phyloP scores from a whole-genome alignment of 805 yeast species.

The Wickerhamiella azyma region DNA sequence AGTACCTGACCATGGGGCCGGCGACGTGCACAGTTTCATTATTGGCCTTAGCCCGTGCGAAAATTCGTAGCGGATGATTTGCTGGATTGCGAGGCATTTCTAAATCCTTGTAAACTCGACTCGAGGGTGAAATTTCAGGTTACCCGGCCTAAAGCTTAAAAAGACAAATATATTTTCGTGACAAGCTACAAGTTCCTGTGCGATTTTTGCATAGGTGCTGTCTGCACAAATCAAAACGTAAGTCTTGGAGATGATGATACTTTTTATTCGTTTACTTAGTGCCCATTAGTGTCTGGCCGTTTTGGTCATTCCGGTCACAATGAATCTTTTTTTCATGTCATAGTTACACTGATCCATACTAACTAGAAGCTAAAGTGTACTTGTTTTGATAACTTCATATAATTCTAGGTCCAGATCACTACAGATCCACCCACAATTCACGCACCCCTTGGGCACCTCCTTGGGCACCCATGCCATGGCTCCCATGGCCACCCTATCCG shows the following conservation, averaged over 20 bases:
- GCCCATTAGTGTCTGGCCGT: conserved; percentile 9
- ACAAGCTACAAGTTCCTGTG: no score
- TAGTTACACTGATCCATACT: conserved; percentile 15
- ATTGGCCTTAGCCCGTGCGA: conserved; percentile 33
- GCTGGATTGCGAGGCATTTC: conserved; percentile 27
- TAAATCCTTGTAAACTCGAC: neutral
- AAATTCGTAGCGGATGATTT: conserved; percentile 41
- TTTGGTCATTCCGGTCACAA: conserved; percentile 12
- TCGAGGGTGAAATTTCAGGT: neutral
- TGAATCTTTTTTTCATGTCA: conserved; percentile 13
- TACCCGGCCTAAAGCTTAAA: conserved; percentile 7
- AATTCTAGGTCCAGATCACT: neutral
- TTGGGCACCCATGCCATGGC: neutral
- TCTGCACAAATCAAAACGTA: conserved; percentile 2
- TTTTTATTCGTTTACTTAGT: conserved; percentile 10
- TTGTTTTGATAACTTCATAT: neutral
- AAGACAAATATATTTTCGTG: no score
- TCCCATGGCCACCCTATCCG: no score
- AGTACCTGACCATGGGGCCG: conserved; percentile 97
- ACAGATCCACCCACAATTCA: no score
- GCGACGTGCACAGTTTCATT: conserved; percentile 49
- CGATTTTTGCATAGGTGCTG: neutral
- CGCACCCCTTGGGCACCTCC: neutral
- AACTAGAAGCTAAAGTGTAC: no score
- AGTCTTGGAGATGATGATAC: conserved; percentile 15